Conservation (phyloP, 345 rosid species). For the Eucalyptus virginea region DNA sequence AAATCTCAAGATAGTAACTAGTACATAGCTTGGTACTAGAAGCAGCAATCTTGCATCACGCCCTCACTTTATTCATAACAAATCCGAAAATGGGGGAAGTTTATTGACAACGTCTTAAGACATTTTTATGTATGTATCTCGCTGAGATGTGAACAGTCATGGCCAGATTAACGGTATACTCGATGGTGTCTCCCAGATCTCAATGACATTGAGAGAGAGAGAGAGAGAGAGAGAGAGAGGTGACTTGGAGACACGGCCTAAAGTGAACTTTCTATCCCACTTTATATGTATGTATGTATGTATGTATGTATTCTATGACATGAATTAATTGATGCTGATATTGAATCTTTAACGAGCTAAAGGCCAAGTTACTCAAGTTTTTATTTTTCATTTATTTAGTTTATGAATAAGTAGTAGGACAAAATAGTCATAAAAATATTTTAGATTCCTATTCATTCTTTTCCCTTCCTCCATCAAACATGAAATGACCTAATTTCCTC, state of each 20-base stretch:
- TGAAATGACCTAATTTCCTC: background rate
- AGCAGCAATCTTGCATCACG: background rate
- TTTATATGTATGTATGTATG: rapidly evolving
- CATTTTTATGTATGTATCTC: no score
- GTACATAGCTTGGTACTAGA: background rate
- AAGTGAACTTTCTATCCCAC: no score
- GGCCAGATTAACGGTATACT: no score
- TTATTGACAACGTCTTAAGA: background rate
- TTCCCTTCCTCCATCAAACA: background rate
- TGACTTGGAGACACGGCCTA: background rate
- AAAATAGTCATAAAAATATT: no score
- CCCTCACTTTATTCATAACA: background rate
- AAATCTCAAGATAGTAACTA: no score
- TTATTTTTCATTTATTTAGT: no score
- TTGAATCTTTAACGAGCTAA: background rate
- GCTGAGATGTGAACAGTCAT: no score
- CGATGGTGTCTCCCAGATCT: no score
- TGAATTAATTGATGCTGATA: background rate
- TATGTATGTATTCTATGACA: no score
- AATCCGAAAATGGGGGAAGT: background rate
- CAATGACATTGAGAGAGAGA: background rate
- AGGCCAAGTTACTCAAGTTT: background rate
- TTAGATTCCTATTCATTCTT: background rate
- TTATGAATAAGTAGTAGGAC: background rate
- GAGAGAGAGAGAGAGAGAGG: no score